Evolutionary conservation across 345 rosid genomes (phyloP), one percentile per base, ranked within the genome.

Genomic region (Zanthoxylum bungeanum): DNA sequence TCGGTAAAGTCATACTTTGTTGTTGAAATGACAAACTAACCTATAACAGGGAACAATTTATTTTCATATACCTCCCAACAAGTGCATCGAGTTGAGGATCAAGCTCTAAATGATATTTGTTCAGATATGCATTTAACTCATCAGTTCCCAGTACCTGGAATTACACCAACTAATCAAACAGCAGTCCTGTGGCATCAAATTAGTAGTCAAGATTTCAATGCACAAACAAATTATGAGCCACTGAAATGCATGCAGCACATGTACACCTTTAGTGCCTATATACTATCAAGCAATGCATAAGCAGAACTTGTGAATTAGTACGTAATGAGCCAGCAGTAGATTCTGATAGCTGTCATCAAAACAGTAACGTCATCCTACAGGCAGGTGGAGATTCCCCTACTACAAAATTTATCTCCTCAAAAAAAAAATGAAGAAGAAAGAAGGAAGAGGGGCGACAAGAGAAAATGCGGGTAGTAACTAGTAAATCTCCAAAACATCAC

Each of bases 71-170:
- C 99, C 97, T 85, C 53, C 97, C 97, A 79, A 91, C 98, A 31
- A 92, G 97, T 19, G 96, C 85, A 68, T 92, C 98, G 10, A 95
- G 91, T 85, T 91, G 94, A 73, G 98, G 88, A 67, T 95, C 98
- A 73, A 92, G 94, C 85, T 92, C 96, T 69, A 95, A 76, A 69
- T 80, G 93, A 76, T 95, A 95, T 69, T 95, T 92, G 64, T 87
- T 85, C 75, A 95, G 85, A 79, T 95, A 92, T n/a, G 87, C 93
- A 80, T 89, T 88, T 71, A 92, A 82, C 64, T 89, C 97, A 78
- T 92, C 99, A 3, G 97, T 92, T 69, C 99, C 99, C 73, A 95
- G 82, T 25, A 95, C 98, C 98, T 92, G 87, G 42, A 79, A 67
- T 9, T 27, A 73, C 55, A 77, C 49, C 65, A 58, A 72, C 58